A percentile compares a stretch with the other conserved stretches of the same genome.
phyloP scores from a whole-genome alignment of 1,139 yeast species.

The Sugiyamaella neomexicana region DNA sequence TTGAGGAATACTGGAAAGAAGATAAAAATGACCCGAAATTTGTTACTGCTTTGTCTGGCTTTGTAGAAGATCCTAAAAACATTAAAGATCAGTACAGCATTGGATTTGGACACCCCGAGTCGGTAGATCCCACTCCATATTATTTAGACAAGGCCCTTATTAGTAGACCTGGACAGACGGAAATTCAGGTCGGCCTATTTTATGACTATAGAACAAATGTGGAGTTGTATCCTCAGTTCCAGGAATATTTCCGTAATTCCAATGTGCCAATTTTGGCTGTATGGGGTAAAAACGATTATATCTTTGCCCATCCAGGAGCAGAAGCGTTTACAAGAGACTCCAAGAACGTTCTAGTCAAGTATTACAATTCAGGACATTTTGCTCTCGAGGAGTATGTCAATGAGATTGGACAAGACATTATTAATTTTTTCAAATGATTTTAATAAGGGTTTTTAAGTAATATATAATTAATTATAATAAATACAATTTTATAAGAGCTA shows the following conservation, averaged over 20 bases:
- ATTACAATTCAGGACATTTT: slow-evolving; percentile 46
- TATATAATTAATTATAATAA: background rate
- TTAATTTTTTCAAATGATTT: slow-evolving; percentile 19
- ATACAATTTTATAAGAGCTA: too few species aligned
- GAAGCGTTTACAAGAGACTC: slow-evolving; percentile 42
- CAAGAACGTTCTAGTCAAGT: slow-evolving; percentile 35
- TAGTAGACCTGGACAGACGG: slow-evolving; percentile 34
- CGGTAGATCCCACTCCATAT: slow-evolving; percentile 42
- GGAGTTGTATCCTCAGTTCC: slow-evolving; percentile 43
- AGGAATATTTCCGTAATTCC: slow-evolving; percentile 40
- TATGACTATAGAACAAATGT: slow-evolving; percentile 44
- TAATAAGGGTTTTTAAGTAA: background rate
- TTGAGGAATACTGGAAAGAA: slow-evolving; percentile 40
- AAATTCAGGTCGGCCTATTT: slow-evolving; percentile 42
- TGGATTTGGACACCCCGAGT: slow-evolving; percentile 36
- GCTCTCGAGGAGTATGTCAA: slow-evolving; percentile 41
- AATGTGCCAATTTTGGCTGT: slow-evolving; percentile 44
- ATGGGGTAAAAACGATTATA: slow-evolving; percentile 49
- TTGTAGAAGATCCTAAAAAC: slow-evolving; percentile 30
- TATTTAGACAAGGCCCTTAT: slow-evolving; percentile 40
- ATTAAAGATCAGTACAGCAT: slow-evolving; percentile 38
- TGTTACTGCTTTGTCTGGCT: slow-evolving; percentile 28
- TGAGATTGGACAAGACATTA: slow-evolving; percentile 38
- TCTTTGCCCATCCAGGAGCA: slow-evolving; percentile 44
- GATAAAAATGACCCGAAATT: slow-evolving; percentile 25